phyloP scores from a whole-genome alignment of 1,139 yeast genomes.

The Ashbya aceris region DNA sequence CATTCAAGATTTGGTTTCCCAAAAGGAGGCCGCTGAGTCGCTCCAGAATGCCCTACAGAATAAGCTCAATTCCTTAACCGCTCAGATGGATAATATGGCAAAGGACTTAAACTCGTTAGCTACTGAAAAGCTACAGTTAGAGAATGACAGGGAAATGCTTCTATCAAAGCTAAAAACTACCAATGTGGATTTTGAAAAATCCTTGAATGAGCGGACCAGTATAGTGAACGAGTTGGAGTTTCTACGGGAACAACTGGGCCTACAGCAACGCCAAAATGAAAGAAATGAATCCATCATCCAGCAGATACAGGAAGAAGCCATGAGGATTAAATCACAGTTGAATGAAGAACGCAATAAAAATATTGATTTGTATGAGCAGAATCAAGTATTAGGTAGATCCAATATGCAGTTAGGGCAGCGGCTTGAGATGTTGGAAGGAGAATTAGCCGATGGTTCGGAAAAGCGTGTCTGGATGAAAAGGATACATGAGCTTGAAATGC shows the following conservation, averaged over 20 bases:
- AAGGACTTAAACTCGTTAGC: conserved; percentile 27
- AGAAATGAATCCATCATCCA: conserved; percentile 32
- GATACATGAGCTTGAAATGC: conserved; percentile 28
- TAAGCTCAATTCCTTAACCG: conserved; percentile 33
- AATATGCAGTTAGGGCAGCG: conserved; percentile 31
- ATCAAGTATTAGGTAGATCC: conserved; percentile 27
- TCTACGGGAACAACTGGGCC: conserved; percentile 27
- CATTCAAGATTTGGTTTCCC: conserved; percentile 38
- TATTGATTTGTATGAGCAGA: conserved; percentile 31
- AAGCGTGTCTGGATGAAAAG: conserved; percentile 35
- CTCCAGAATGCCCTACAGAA: conserved; percentile 36
- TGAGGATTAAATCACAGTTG: conserved; percentile 21
- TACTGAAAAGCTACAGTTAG: conserved; percentile 41
- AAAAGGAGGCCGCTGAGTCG: conserved; percentile 37
- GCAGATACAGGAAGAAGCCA: conserved; percentile 28
- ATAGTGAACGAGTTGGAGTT: conserved; percentile 25
- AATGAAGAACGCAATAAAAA: conserved; percentile 32
- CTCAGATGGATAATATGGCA: conserved; percentile 37
- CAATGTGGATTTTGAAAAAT: conserved; percentile 38
- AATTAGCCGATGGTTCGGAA: conserved; percentile 32
- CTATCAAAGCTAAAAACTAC: conserved; percentile 40
- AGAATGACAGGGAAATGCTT: conserved; percentile 36
- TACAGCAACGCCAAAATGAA: conserved; percentile 26
- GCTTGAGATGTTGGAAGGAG: conserved; percentile 31
- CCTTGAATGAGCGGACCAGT: conserved; percentile 38